Base-by-base conservation (phyloP, 208 protist species). In the Acanthamoeba healyi region DNA sequence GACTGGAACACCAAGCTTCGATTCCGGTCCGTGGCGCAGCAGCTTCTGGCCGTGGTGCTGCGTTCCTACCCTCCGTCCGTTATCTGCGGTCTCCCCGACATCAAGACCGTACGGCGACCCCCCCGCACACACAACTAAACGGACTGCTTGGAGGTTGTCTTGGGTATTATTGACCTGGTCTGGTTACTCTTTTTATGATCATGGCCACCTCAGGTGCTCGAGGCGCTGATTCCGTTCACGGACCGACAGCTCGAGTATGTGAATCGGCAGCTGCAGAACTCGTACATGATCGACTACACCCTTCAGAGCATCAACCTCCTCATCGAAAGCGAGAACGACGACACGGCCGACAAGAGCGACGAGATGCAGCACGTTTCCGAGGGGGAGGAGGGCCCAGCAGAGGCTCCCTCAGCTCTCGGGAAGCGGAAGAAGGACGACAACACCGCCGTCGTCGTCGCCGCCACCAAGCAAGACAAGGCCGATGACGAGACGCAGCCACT, bases 1-100 rank as follows among this genome's bases (percentile, higher is more conserved):
- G 96, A 97, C 67, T 97, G 96, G 96, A 97, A 97, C 82, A 97
- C 96, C 15, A 96, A 96, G 51, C 63, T 95, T 0, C 54, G 88
- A 42, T 40, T 79, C 70, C 70, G 70, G 6, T 38, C 24, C 14
- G 42, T 61, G 29, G 79, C 79, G 15, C 79, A 87, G 79, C 19
- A 87, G 79, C 29, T 87, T 9, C 29, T 87, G 42, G 7, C 40
- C 40, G 49, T 61, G 40, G 79, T 87, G 40, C 49, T 87, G 19
- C 40, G 79, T 61, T 61, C 46, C 9, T 87, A 61, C 26, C 79
- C 79, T 7, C 46, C 79, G 14, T 10, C 24, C 10, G 49, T 61
- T 15, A n/a, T 87, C 29, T 42, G 44, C 7, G 79, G n/a, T 51
- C 42, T 87, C 15, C 79, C 79, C 9, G 49, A 87, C 44, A 61